phyloP scores from a whole-genome alignment of 768 basidiomycete species.

The Auriculariales sp. region DNA sequence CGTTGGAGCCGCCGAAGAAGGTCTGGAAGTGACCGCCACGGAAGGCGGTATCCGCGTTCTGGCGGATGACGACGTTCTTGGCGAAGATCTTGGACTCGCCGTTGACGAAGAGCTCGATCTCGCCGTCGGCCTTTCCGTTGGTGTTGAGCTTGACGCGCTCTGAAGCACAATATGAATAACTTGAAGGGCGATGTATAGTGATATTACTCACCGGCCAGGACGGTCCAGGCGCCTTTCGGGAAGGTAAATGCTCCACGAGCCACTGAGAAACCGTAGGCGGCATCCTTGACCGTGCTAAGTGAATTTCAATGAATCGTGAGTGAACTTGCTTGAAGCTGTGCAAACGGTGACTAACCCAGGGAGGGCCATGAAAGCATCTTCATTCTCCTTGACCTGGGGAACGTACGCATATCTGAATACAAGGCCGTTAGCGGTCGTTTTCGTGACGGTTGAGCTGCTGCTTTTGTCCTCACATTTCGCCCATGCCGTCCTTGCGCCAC shows the following conservation, averaged over 20 bases:
- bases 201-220: too few relatives aligned
- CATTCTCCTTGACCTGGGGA: constrained; percentile 33
- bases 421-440: constrained; percentile 32
- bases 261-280: constrained; percentile 50
- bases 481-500: constrained; percentile 34
- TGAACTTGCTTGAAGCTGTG: too few relatives aligned
- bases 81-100: constrained; percentile 51
- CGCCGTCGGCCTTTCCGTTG: constrained; percentile 52
- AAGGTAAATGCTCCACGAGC: constrained; percentile 57
- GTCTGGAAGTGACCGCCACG: constrained; percentile 62
- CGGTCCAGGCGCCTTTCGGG: constrained; percentile 48
- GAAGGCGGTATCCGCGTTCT: constrained; percentile 33
- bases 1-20: constrained; percentile 51
- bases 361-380: constrained; percentile 33
- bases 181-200: too few relatives aligned
- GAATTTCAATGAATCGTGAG: too few relatives aligned
- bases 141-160: constrained; percentile 67
- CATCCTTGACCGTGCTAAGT: constrained; percentile 47
- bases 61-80: constrained; percentile 40
- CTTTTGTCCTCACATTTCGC: constrained; percentile 42
- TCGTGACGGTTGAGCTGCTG: constrained; percentile 33
- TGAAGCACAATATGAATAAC: too few relatives aligned
- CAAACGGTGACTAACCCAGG: too few relatives aligned
- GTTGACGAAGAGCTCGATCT: constrained; percentile 50
- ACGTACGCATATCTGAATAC: constrained; percentile 65